Evolutionary conservation across 345 rosid genomes (phyloP).

Genomic region (Brassica carinata): DNA sequence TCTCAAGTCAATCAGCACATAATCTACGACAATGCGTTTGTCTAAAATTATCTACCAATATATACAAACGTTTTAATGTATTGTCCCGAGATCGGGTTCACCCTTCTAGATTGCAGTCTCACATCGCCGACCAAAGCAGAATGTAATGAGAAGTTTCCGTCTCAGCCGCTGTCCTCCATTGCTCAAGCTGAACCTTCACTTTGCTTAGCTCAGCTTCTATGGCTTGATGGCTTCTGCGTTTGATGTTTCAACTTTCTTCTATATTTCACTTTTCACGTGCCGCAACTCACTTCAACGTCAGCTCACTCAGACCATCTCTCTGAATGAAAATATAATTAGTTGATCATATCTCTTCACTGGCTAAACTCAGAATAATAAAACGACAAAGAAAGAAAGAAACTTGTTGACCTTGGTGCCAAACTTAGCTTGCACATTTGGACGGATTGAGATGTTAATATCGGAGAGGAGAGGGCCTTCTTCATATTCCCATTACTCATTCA

Average conservation of each 20-base stretch:
- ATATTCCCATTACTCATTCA: conserved; percentile 89
- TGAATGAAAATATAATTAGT: conserved; percentile 5
- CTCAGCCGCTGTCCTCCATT: not conserved
- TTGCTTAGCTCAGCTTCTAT: not conserved
- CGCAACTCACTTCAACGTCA: too few species aligned
- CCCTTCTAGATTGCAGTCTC: not conserved
- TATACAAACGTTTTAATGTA: not conserved
- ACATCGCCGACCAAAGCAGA: not conserved
- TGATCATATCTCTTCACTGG: not conserved
- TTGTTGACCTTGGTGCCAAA: conserved; percentile 84
- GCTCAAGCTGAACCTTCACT: not conserved
- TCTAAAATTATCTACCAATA: not conserved
- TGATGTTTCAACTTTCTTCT: not conserved
- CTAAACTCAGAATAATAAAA: not conserved
- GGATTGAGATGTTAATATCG: conserved; percentile 53
- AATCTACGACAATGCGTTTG: not conserved
- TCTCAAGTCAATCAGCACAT: not conserved
- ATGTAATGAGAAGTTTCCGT: not conserved
- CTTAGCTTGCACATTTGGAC: conserved; percentile 48
- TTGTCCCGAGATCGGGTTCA: not conserved
- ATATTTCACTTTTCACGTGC: not conserved
- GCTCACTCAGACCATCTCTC: not conserved
- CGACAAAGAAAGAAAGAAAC: not conserved
- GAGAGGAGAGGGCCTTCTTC: conserved; percentile 60
- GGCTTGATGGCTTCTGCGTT: not conserved